Conservation (phyloP, 2,329 filamentous ascomycete genomes). For the Akanthomyces dipterigenus region DNA sequence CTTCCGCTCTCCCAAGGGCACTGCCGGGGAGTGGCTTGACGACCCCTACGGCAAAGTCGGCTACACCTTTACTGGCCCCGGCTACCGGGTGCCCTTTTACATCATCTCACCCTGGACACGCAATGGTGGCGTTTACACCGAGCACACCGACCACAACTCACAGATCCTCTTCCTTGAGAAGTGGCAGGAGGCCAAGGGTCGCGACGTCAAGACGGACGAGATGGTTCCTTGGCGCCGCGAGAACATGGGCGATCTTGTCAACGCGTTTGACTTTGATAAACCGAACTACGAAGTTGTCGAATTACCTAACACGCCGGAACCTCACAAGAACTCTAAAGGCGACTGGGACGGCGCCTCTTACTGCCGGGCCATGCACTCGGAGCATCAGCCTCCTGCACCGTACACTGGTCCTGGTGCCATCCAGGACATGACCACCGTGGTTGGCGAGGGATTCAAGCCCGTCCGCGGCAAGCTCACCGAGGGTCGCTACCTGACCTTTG, state of each 20-base stretch:
- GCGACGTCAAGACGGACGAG: slow-evolving; percentile 30
- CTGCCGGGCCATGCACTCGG: slow-evolving; percentile 33
- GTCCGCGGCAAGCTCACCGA: slow-evolving; percentile 46
- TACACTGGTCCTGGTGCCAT: slow-evolving; percentile 33
- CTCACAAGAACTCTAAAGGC: slow-evolving; percentile 34
- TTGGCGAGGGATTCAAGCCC: slow-evolving; percentile 49
- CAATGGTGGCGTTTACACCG: slow-evolving; percentile 45
- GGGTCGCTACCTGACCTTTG: slow-evolving; percentile 47
- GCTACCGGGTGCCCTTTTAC: slow-evolving; percentile 46
- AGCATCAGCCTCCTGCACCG: slow-evolving; percentile 37
- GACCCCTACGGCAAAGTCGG: slow-evolving; percentile 34
- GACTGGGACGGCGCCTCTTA: slow-evolving; percentile 37
- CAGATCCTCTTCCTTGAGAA: slow-evolving; percentile 48
- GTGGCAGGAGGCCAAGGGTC: slow-evolving; percentile 32
- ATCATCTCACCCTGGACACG: slow-evolving; percentile 51
- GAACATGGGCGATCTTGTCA: slow-evolving; percentile 29
- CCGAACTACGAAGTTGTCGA: slow-evolving; percentile 42
- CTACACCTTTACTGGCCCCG: slow-evolving; percentile 25
- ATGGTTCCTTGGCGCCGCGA: slow-evolving; percentile 26
- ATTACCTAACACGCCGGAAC: slow-evolving; percentile 36
- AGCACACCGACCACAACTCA: slow-evolving; percentile 48
- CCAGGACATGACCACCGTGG: slow-evolving; percentile 30
- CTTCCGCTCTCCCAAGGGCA: slow-evolving; percentile 40
- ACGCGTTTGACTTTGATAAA: slow-evolving; percentile 38
- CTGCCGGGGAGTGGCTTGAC: slow-evolving; percentile 45